A percentile compares a stretch with the other conserved stretches of the same genome.
Conservation (phyloP, 179 eudicot species). For the Camellia oleifera region DNA sequence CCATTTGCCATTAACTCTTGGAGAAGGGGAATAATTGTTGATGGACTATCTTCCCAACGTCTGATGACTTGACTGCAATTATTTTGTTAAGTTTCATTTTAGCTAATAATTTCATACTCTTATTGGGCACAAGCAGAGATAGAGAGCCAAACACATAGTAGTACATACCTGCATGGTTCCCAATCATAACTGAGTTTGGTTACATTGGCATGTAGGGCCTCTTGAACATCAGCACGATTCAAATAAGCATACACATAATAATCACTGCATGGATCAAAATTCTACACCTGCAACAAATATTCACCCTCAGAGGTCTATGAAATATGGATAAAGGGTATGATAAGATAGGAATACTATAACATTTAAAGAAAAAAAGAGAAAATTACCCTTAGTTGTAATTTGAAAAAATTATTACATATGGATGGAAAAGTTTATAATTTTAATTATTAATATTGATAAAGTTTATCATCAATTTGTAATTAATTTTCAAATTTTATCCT, state of each 20-base stretch:
- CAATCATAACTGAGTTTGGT: slow-evolving; percentile 36
- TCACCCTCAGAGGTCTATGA: no score
- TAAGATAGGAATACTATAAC: no score
- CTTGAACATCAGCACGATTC: slow-evolving; percentile 61
- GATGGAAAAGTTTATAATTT: no score
- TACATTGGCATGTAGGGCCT: slow-evolving; percentile 66
- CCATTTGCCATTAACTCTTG: slow-evolving; percentile 54
- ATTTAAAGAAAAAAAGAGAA: no score
- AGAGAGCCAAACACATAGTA: no score
- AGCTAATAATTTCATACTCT: not conserved
- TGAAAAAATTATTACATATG: no score
- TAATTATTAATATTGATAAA: no score
- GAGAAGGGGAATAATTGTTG: slow-evolving; percentile 58
- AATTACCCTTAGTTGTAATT: no score
- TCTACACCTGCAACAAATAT: slow-evolving; percentile 20
- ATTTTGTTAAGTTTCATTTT: not conserved
- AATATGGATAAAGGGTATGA: no score
- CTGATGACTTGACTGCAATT: slow-evolving; percentile 28
- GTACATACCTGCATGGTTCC: slow-evolving; percentile 42
- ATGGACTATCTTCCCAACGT: slow-evolving; percentile 60
- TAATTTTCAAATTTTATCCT: no score
- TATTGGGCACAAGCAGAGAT: not conserved
- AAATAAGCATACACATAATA: slow-evolving; percentile 58
- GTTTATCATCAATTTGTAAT: no score
- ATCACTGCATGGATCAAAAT: slow-evolving; percentile 65